Percentiles rank a stretch among this genome's conserved stretches.
These are phyloP conservation scores for Quercus wislizeni DNA, from an alignment of 306 rosid species.

Conservation along the genomic window DNA sequence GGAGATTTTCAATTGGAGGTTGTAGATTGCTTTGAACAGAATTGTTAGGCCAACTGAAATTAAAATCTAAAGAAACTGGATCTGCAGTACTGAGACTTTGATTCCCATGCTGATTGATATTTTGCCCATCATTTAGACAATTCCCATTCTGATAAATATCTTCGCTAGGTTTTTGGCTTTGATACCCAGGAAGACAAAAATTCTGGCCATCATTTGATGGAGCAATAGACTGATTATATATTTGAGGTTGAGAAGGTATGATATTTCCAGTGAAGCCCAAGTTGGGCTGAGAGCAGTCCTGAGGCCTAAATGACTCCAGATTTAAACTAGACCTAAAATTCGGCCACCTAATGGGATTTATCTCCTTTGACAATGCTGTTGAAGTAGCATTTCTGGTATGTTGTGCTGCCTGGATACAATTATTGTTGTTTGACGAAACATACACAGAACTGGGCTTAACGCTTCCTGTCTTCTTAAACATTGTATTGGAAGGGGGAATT, in stretches of 20 bases:
- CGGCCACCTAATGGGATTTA: slow-evolving; percentile 19
- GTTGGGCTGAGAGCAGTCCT: slow-evolving; percentile 22
- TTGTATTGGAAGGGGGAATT: slow-evolving; percentile 15
- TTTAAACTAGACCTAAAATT: slow-evolving; percentile 7
- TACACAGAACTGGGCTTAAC: slow-evolving; percentile 11
- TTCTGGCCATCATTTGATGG: slow-evolving; percentile 16
- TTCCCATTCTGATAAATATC: slow-evolving; percentile 23
- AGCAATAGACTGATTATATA: slow-evolving; percentile 27
- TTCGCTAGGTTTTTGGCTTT: slow-evolving; percentile 22
- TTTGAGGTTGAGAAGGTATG: slow-evolving; percentile 27
- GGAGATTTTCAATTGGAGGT: slow-evolving; percentile 12
- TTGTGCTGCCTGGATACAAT: slow-evolving; percentile 18
- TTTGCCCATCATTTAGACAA: slow-evolving; percentile 14
- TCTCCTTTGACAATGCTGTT: slow-evolving; percentile 18
- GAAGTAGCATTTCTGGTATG: slow-evolving; percentile 18
- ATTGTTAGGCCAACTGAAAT: slow-evolving; percentile 32
- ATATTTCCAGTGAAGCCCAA: slow-evolving; percentile 17
- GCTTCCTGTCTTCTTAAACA: slow-evolving; percentile 32
- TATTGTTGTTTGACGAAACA: slow-evolving; percentile 30
- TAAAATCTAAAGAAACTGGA: slow-evolving; percentile 21
- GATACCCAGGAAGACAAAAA: slow-evolving; percentile 30
- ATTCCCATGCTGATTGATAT: slow-evolving; percentile 18
- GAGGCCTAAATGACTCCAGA: slow-evolving; percentile 7
- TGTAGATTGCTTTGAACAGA: slow-evolving; percentile 22
- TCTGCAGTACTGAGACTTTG: slow-evolving; percentile 13